Conservation (phyloP, 192 early-diverging fungal species). For the Neocallimastix lanati region DNA sequence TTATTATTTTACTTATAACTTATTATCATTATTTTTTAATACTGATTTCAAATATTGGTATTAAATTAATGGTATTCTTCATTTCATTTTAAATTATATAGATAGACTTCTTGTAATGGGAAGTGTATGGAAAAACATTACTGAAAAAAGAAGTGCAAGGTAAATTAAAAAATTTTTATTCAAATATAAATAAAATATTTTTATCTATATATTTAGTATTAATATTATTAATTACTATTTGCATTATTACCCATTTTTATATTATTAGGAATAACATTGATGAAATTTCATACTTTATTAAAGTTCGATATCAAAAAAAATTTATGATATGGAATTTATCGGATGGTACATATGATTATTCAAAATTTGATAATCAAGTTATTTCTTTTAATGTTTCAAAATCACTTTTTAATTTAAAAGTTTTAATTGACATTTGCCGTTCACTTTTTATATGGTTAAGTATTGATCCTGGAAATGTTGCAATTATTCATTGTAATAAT, state of each 20-base stretch:
- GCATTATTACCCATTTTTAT: not conserved
- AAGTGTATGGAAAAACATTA: not conserved
- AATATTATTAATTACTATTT: not conserved
- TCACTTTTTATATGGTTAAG: conserved; percentile 33
- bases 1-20: too few relatives aligned
- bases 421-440: conserved; percentile 28
- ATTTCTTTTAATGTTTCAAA: conserved; percentile 22
- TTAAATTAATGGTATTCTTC: too few relatives aligned
- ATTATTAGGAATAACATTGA: conserved; percentile 18
- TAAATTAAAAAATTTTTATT: not conserved
- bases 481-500: conserved; percentile 31
- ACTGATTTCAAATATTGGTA: too few relatives aligned
- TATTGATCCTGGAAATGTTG: conserved; percentile 20
- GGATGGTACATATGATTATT: conserved; percentile 22
- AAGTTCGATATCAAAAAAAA: conserved; percentile 16
- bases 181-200: too few relatives aligned
- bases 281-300: conserved; percentile 27
- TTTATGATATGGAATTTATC: conserved; percentile 41
- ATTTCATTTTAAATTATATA: too few relatives aligned
- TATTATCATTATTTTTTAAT: too few relatives aligned
- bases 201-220: too few relatives aligned
- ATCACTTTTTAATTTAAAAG: conserved; percentile 22
- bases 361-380: conserved; percentile 23
- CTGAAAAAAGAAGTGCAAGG: not conserved
- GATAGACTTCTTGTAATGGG: not conserved